Conservation (phyloP, 2,329 filamentous ascomycete species). For the Cladosporium cucumerinum region DNA sequence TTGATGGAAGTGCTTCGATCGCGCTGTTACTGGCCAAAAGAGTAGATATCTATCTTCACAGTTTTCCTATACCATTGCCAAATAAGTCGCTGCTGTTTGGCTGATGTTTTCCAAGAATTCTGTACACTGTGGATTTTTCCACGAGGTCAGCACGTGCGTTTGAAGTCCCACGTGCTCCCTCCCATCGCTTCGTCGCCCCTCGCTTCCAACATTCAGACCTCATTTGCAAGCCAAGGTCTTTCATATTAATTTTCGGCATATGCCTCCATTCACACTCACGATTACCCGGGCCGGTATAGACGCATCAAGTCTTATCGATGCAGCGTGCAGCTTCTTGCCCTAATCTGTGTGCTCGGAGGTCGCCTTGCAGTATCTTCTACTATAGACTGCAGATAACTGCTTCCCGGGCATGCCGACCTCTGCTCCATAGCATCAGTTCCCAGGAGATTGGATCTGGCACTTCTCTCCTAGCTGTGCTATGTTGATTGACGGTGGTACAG, state of each 20-base stretch:
- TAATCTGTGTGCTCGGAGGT: background rate
- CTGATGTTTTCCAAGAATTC: too few relatives aligned
- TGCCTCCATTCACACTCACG: background rate
- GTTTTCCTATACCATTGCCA: background rate
- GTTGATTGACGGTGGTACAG: background rate
- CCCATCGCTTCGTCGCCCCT: background rate
- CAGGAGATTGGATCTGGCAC: background rate
- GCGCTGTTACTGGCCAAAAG: background rate
- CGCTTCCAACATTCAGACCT: background rate
- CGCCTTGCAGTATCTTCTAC: background rate
- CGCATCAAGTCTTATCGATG: background rate
- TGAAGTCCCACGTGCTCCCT: background rate
- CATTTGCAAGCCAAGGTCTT: background rate
- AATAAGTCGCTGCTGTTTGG: background rate
- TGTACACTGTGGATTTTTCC: too few relatives aligned
- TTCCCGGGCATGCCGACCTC: background rate
- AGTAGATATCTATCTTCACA: background rate
- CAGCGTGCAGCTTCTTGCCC: background rate
- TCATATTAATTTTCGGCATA: background rate
- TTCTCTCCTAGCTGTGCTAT: background rate
- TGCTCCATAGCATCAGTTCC: background rate
- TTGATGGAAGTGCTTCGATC: background rate
- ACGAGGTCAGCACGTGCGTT: background rate
- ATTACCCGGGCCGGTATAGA: background rate
- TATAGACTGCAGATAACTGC: background rate